Evolutionary conservation across 441 rosid species (phyloP).

Genomic region (Aquilaria agallochum): DNA sequence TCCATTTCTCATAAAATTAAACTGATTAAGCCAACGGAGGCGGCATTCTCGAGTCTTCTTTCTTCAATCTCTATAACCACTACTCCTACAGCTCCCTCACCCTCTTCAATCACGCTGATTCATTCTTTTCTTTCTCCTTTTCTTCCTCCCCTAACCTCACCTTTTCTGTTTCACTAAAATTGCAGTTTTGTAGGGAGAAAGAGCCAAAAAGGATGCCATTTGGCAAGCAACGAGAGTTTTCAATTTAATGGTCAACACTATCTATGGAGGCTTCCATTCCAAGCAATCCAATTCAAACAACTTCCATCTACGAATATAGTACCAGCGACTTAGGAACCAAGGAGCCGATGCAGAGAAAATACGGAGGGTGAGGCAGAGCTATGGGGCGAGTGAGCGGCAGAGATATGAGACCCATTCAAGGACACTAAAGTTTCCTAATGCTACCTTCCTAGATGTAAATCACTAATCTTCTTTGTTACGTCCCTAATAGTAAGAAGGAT

Average conservation of each 20-base stretch:
- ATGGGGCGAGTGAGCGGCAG: too few species aligned
- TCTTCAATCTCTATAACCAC: constrained; percentile 51
- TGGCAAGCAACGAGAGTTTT: constrained; percentile 54
- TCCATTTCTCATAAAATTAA: too few species aligned
- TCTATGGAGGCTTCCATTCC: constrained; percentile 63
- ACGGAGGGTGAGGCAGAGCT: too few species aligned
- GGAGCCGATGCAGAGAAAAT: too few species aligned
- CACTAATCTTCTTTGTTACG: neutral
- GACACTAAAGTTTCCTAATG: constrained; percentile 34
- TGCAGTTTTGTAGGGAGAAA: constrained; percentile 28
- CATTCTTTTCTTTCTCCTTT: constrained; percentile 7
- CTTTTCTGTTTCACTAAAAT: neutral
- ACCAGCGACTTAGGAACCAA: too few species aligned
- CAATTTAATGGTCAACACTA: constrained; percentile 62
- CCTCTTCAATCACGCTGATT: constrained; percentile 57
- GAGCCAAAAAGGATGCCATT: constrained; percentile 61
- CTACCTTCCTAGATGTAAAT: constrained; percentile 74
- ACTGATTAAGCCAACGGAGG: constrained; percentile 29
- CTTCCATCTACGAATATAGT: too few species aligned
- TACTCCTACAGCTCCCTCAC: constrained; percentile 46
- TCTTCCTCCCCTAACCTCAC: neutral
- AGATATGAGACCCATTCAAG: too few species aligned
- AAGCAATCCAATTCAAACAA: too few species aligned
- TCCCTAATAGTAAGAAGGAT: neutral
- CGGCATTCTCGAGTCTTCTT: constrained; percentile 50